phyloP scores from a whole-genome alignment of 2,329 filamentous ascomycete species.

The Fusarium sarcochroum region DNA sequence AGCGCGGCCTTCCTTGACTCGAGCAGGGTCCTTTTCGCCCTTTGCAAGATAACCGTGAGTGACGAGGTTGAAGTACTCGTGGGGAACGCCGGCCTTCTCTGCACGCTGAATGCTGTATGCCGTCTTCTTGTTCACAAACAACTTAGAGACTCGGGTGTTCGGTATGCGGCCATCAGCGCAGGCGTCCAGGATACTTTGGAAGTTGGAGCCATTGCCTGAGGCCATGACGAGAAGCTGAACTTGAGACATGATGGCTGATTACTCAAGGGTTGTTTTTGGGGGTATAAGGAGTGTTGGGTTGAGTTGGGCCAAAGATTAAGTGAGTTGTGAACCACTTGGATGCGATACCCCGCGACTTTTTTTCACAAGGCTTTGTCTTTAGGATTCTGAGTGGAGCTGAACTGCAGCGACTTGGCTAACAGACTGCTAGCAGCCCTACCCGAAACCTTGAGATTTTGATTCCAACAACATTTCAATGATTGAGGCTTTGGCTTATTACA shows the following conservation, averaged over 20 bases:
- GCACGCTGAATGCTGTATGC: slow-evolving; percentile 61
- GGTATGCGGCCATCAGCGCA: slow-evolving; percentile 57
- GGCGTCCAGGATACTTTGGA: slow-evolving; percentile 78
- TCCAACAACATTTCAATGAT: neutral
- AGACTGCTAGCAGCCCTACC: neutral
- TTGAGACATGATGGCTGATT: slow-evolving; percentile 56
- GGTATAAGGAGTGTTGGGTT: neutral
- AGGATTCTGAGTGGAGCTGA: slow-evolving; percentile 11
- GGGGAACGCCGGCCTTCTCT: slow-evolving; percentile 67
- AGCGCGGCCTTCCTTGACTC: slow-evolving; percentile 69
- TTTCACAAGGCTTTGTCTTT: too few relatives aligned
- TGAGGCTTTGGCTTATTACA: too few relatives aligned
- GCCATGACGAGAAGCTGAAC: slow-evolving; percentile 72
- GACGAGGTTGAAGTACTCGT: slow-evolving; percentile 85
- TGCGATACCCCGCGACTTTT: too few relatives aligned
- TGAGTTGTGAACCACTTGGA: neutral
- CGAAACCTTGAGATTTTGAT: neutral
- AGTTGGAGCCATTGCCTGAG: slow-evolving; percentile 82
- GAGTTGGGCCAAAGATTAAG: neutral
- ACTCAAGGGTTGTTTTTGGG: neutral
- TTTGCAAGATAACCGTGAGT: slow-evolving; percentile 74
- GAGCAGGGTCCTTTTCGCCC: slow-evolving; percentile 71
- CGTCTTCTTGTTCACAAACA: slow-evolving; percentile 64
- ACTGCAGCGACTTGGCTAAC: too few relatives aligned
- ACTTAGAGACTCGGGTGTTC: slow-evolving; percentile 60